Evolutionary conservation across 495 filamentous ascomycete genomes (phyloP).

Genomic region (Penicillium malachiteum): DNA sequence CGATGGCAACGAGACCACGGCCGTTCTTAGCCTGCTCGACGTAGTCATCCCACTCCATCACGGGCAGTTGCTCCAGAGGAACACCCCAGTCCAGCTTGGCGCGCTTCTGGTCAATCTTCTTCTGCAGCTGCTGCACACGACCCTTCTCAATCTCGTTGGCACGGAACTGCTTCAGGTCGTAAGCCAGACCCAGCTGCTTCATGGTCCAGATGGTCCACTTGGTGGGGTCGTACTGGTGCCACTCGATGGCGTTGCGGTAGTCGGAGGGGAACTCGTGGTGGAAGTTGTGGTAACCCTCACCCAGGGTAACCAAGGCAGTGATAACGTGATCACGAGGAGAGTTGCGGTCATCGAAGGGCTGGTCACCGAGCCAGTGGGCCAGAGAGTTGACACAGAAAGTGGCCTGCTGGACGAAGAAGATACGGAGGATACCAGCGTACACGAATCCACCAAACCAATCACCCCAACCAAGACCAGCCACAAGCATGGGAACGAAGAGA

Average conservation of each 20-base stretch:
- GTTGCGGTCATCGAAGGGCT: constrained; percentile 99
- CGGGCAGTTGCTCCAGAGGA: constrained; percentile 89
- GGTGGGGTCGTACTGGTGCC: constrained; percentile 98
- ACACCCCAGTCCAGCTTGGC: constrained; percentile 90
- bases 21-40: constrained; percentile 85
- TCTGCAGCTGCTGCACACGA: constrained; percentile 93
- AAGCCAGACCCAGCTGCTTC: constrained; percentile 93
- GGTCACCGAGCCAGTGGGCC: constrained; percentile 98
- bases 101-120: constrained; percentile 98
- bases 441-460: constrained; percentile 91
- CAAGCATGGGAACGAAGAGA: constrained; percentile 75
- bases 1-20: constrained; percentile 81
- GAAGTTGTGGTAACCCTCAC: constrained; percentile 99
- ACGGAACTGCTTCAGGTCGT: constrained; percentile 96
- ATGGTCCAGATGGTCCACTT: constrained; percentile 95
- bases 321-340: constrained; percentile 95
- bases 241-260: constrained; percentile 97
- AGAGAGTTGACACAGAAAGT: constrained; percentile 99
- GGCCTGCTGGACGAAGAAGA: constrained; percentile 98
- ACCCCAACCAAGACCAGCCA: constrained; percentile 85
- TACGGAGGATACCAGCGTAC: constrained; percentile 92
- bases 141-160: constrained; percentile 99
- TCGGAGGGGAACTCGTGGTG: constrained; percentile 99
- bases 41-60: constrained; percentile 96
- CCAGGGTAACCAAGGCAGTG: constrained; percentile 92